phyloP scores from a whole-genome alignment of 176 grass and related monocot species.

The Ampelocalamus luodianensis region DNA sequence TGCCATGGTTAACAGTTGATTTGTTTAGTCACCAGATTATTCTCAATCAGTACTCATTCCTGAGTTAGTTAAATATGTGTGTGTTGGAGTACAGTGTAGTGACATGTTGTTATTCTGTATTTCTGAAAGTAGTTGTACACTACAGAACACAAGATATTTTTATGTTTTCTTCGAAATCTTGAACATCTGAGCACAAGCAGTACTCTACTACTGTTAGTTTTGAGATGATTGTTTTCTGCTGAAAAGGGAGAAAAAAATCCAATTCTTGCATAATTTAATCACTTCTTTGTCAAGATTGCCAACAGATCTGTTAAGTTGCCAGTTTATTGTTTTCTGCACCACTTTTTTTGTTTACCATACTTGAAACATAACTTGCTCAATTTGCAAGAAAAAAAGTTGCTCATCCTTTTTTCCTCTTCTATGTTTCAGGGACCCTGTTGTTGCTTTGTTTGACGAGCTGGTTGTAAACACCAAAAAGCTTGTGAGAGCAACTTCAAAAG shows the following conservation, averaged over 20 bases:
- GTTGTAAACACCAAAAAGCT: slow-evolving; percentile 78
- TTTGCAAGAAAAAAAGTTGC: slow-evolving; percentile 14
- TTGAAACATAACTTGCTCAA: neutral
- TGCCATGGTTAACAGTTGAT: slow-evolving; percentile 15
- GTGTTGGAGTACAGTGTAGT: neutral
- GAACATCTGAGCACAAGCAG: neutral
- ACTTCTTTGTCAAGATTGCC: neutral
- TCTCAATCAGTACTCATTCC: neutral
- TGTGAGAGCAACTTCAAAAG: slow-evolving; percentile 67
- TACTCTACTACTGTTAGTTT: neutral
- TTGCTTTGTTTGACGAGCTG: slow-evolving; percentile 67
- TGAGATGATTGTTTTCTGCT: neutral
- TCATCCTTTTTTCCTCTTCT: slow-evolving; percentile 29
- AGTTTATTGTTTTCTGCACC: neutral
- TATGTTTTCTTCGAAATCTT: neutral
- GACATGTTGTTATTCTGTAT: neutral
- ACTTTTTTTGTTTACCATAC: neutral
- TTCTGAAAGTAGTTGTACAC: neutral
- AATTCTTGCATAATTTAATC: neutral
- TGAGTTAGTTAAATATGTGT: neutral
- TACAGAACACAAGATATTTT: slow-evolving; percentile 1
- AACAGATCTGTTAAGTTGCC: neutral
- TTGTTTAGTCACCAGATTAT: neutral
- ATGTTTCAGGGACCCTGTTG: slow-evolving; percentile 63
- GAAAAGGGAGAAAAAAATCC: neutral